Evolutionary conservation across 2,329 filamentous ascomycete genomes (phyloP), one percentile per base, ranked within the genome.

Genomic region (Clarireedia hainanense): DNA sequence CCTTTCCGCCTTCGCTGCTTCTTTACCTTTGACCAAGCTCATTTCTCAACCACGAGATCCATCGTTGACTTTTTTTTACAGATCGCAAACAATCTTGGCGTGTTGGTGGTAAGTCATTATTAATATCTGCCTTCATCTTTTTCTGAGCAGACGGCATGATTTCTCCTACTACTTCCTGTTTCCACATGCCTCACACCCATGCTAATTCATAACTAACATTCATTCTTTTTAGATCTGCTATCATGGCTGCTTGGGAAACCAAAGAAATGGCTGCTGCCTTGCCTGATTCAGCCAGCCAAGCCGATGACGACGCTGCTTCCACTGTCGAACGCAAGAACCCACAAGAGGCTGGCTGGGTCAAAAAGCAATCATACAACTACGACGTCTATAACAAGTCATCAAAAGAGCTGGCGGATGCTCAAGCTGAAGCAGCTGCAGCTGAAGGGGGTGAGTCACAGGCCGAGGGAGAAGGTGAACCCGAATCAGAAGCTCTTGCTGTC

Each of bases 231-330:
- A 55, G 52, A 37, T 27, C 17, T 23, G 20, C 46, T 52, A 60
- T 17, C 24, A 65, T 65, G 64, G 43, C 59, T 58, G 53, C 48
- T 30, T 67, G 62, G 62, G 60, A 56, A 10, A 65, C 63, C 6
- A 27, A 58, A 5, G 65, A 66, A 6, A 58, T 72, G 65, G 61
- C 65, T 56, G 63, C 58, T n/a, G 70, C 72, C 20, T 67, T 74
- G 27, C 65, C 68, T 6, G 49, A 52, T 7, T 12, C 24, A 12
- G 12, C 50, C 43, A 52, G 39, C 27, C 55, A 55, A n/a, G 24
- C 17, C 17, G 58, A 43, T 43, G 30, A 47, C 27, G 53, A 47
- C 40, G 30, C 47, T 30, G 55, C 47, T 27, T 40, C 52, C n/a
- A 42, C 50, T 10, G 56, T 54, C 27, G 26, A 26, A 39, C 46